These are phyloP conservation scores for Parastagonospora avenae DNA, from an alignment of 2,329 filamentous ascomycete species.

Conservation along the genomic window DNA sequence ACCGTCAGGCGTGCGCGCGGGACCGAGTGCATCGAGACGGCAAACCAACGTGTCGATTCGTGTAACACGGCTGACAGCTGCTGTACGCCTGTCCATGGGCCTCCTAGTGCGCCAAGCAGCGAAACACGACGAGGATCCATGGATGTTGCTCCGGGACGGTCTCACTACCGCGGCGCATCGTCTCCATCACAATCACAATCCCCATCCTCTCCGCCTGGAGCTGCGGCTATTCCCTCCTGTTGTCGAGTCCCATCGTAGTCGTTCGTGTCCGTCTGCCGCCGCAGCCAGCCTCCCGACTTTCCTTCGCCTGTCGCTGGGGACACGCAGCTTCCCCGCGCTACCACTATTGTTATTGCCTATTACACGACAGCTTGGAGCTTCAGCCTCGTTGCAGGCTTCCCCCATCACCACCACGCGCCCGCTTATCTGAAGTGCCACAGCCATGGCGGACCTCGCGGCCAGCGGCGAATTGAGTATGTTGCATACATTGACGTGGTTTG, in stretches of 20 bases:
- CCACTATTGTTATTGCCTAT: not conserved
- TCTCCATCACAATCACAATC: constrained; percentile 10
- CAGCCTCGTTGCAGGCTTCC: constrained; percentile 39
- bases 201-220: constrained; percentile 7
- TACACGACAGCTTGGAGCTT: constrained; percentile 32
- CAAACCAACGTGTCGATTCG: constrained; percentile 15
- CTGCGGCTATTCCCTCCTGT: constrained; percentile 11
- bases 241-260: not conserved
- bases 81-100: constrained; percentile 14
- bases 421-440: constrained; percentile 23
- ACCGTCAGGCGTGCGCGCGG: constrained; percentile 1
- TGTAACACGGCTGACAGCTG: constrained; percentile 26
- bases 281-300: constrained; percentile 32
- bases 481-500: not conserved
- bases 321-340: constrained; percentile 34
- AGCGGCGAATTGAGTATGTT: constrained; percentile 44
- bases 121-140: constrained; percentile 14
- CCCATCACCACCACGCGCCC: constrained; percentile 21
- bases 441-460: constrained; percentile 44
- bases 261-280: constrained; percentile 3
- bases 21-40: constrained; percentile 10
- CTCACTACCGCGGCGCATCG: constrained; percentile 3
- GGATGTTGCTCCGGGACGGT: constrained; percentile 21
- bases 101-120: constrained; percentile 1
- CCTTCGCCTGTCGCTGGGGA: constrained; percentile 13